Conservation (phyloP, 1,284 basidiomycete species). For the Singerocomus inundabilis region DNA sequence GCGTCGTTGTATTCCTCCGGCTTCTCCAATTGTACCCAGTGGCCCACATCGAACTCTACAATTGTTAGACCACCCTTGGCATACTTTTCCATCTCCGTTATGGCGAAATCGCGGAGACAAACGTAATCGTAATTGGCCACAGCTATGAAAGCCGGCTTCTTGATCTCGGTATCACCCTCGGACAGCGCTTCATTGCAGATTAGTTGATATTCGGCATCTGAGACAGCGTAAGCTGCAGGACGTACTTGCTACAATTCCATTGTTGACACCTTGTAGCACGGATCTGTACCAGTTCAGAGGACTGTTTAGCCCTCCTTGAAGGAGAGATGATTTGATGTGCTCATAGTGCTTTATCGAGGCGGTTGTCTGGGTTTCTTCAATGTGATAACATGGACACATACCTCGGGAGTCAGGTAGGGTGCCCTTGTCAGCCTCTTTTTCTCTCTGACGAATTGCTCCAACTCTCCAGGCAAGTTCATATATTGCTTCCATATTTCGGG, state of each 20-base stretch:
- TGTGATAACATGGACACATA: slow-evolving; percentile 6
- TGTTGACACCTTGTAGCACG: slow-evolving; percentile 26
- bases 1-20: slow-evolving; percentile 31
- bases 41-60: slow-evolving; percentile 33
- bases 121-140: slow-evolving; percentile 32
- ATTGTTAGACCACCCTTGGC: slow-evolving; percentile 28
- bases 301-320: slow-evolving; percentile 29
- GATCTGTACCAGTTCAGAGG: slow-evolving; percentile 34
- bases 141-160: slow-evolving; percentile 33
- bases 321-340: slow-evolving; percentile 21
- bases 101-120: slow-evolving; percentile 22
- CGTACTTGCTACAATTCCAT: slow-evolving; percentile 23
- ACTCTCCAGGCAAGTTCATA: slow-evolving; percentile 33
- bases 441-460: slow-evolving; percentile 30
- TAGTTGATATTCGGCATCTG: neutral
- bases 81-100: slow-evolving; percentile 27
- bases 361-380: neutral
- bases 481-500: slow-evolving; percentile 35
- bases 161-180: slow-evolving; percentile 25
- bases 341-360: slow-evolving; percentile 27
- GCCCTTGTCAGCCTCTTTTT: slow-evolving; percentile 24
- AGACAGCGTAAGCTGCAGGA: neutral
- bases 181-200: slow-evolving; percentile 19
- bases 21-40: slow-evolving; percentile 32
- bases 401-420: slow-evolving; percentile 36